phyloP scores from a whole-genome alignment of 306 rosid genomes.

The Ammopiptanthus mongolicus region DNA sequence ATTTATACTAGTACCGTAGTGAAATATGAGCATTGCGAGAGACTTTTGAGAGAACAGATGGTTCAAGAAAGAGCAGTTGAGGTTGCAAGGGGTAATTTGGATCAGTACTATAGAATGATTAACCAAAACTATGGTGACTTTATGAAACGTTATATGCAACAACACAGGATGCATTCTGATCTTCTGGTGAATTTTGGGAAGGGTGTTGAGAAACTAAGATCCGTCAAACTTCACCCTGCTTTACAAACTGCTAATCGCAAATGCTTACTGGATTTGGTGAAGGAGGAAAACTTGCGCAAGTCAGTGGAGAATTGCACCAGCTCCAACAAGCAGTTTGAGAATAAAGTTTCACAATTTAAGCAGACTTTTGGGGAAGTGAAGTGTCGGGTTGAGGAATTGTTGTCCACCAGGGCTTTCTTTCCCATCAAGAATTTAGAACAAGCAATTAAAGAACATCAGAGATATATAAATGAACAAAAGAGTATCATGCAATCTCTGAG shows the following conservation, averaged over 20 bases:
- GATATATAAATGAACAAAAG: slow-evolving; percentile 62
- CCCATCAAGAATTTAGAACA: slow-evolving; percentile 49
- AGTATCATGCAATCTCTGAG: slow-evolving; percentile 95
- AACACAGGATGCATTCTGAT: slow-evolving; percentile 72
- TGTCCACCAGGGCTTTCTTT: slow-evolving; percentile 43
- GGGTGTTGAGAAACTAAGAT: slow-evolving; percentile 69
- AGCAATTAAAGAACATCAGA: slow-evolving; percentile 62
- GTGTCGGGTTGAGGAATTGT: slow-evolving; percentile 70
- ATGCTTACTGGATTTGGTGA: slow-evolving; percentile 86
- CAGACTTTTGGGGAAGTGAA: slow-evolving; percentile 61
- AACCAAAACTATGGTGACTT: slow-evolving; percentile 80
- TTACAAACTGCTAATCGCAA: slow-evolving; percentile 54
- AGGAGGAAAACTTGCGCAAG: slow-evolving; percentile 84
- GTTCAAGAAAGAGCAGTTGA: slow-evolving; percentile 93
- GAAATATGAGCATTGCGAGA: slow-evolving; percentile 67
- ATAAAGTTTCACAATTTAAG: slow-evolving; percentile 77
- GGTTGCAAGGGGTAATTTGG: slow-evolving; percentile 85
- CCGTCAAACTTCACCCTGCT: slow-evolving; percentile 72
- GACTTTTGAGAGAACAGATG: slow-evolving; percentile 77
- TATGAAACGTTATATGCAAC: slow-evolving; percentile 76
- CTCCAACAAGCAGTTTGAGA: slow-evolving; percentile 92
- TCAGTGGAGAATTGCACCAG: slow-evolving; percentile 65
- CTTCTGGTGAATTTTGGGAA: slow-evolving; percentile 69
- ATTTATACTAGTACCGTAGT: slow-evolving; percentile 48
- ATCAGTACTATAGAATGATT: slow-evolving; percentile 67